Evolutionary conservation across 305 asterid genomes (phyloP).

Genomic region (Andrographis paniculata): DNA sequence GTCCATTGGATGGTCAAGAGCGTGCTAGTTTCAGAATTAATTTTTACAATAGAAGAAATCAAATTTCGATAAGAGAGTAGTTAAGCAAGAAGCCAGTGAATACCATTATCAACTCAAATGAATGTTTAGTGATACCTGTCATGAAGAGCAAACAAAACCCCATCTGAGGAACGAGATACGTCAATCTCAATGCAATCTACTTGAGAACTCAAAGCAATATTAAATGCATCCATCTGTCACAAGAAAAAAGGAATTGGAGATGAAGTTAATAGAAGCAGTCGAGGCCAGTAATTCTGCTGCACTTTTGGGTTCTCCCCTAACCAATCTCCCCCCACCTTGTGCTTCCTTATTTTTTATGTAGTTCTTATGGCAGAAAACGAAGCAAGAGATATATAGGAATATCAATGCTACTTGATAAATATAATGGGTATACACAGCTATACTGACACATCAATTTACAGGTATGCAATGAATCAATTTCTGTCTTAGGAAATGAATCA

Average conservation of each 20-base stretch:
- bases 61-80: too few species aligned
- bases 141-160: conserved; percentile 82
- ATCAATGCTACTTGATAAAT: too few species aligned
- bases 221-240: conserved; percentile 71
- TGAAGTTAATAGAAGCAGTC: conserved; percentile 1
- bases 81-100: too few species aligned
- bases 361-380: too few species aligned
- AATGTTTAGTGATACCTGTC: conserved; percentile 58
- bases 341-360: neutral
- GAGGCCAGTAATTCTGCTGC: conserved; percentile 8
- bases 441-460: too few species aligned
- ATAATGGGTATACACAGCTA: too few species aligned
- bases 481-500: conserved; percentile 2
- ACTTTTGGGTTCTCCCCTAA: neutral
- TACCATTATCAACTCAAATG: conserved; percentile 7
- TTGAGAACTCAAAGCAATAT: conserved; percentile 58
- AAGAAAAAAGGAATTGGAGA: conserved; percentile 14
- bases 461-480: neutral
- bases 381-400: too few species aligned
- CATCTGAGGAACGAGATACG: conserved; percentile 92
- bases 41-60: too few species aligned
- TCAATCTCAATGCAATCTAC: conserved; percentile 95
- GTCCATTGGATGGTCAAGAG: too few species aligned
- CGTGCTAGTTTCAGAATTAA: too few species aligned
- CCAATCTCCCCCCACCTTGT: neutral